Percentiles rank a stretch among this genome's conserved stretches.
phyloP scores from a whole-genome alignment of 2,329 filamentous ascomycete genomes.

The Pseudonectria foliicola region DNA sequence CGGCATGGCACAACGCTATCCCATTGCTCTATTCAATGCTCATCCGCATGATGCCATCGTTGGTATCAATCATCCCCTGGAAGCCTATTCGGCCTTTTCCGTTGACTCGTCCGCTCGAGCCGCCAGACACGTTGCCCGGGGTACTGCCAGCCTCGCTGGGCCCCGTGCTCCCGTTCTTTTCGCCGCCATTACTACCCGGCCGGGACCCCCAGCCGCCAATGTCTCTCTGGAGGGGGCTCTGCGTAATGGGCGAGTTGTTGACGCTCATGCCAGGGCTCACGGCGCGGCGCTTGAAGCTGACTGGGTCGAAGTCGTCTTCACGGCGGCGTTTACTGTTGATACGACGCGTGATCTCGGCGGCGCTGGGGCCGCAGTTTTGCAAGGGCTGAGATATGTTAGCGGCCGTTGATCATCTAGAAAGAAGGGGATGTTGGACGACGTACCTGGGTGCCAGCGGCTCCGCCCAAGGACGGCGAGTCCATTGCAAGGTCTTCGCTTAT shows the following conservation, averaged over 20 bases:
- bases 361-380: slow-evolving; percentile 40
- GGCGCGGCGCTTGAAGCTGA: slow-evolving; percentile 82
- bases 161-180: slow-evolving; percentile 44
- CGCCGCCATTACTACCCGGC: slow-evolving; percentile 54
- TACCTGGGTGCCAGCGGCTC: slow-evolving; percentile 28
- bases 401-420: neutral
- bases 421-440: slow-evolving; percentile 6
- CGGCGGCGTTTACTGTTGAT: slow-evolving; percentile 76
- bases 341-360: slow-evolving; percentile 69
- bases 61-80: slow-evolving; percentile 94
- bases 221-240: slow-evolving; percentile 74
- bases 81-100: slow-evolving; percentile 63
- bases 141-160: slow-evolving; percentile 43
- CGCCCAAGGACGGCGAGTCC: slow-evolving; percentile 54
- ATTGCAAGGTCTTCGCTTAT: slow-evolving; percentile 65
- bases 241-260: slow-evolving; percentile 81
- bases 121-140: slow-evolving; percentile 17
- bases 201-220: slow-evolving; percentile 64
- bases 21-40: slow-evolving; percentile 67
- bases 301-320: slow-evolving; percentile 85
- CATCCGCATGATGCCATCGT: slow-evolving; percentile 93
- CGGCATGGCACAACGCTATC: neutral
- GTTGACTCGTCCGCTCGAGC: slow-evolving; percentile 37
- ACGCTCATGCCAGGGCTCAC: slow-evolving; percentile 88
- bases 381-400: slow-evolving; percentile 19